Evolutionary conservation across 768 basidiomycete genomes (phyloP).

Genomic region (Lactarius sp.): DNA sequence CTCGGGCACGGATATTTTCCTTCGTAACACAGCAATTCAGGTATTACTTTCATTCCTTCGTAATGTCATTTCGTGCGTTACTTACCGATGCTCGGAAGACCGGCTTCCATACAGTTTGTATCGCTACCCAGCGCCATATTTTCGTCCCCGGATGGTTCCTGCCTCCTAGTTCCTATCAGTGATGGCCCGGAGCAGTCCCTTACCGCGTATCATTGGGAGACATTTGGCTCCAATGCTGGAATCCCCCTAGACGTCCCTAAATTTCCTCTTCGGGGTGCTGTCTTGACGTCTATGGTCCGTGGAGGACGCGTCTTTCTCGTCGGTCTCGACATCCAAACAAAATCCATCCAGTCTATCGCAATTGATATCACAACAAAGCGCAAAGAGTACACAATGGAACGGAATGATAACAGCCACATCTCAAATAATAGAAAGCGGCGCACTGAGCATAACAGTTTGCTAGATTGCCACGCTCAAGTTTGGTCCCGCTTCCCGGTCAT

Average conservation of each 20-base stretch:
- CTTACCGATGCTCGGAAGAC: slow-evolving; percentile 32
- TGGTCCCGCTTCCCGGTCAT: neutral
- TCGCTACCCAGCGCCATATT: slow-evolving; percentile 34
- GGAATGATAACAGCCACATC: slow-evolving; percentile 33
- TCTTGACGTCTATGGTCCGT: slow-evolving; percentile 41
- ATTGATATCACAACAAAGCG: slow-evolving; percentile 50
- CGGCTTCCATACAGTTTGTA: slow-evolving; percentile 40
- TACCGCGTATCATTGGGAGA: slow-evolving; percentile 49
- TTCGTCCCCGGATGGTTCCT: slow-evolving; percentile 53
- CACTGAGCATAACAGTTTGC: slow-evolving; percentile 39
- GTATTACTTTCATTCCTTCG: slow-evolving; percentile 24
- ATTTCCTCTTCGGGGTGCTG: slow-evolving; percentile 26
- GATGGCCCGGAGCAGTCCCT: slow-evolving; percentile 27
- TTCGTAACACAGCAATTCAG: slow-evolving; percentile 49
- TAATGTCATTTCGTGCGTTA: too few species aligned
- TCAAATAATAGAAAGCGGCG: slow-evolving; percentile 19
- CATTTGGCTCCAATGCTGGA: slow-evolving; percentile 49
- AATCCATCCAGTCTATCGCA: slow-evolving; percentile 39
- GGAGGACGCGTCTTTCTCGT: slow-evolving; percentile 36
- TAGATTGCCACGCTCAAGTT: neutral
- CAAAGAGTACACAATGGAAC: slow-evolving; percentile 53
- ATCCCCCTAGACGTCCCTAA: slow-evolving; percentile 35
- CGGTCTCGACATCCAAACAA: slow-evolving; percentile 34
- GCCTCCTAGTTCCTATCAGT: slow-evolving; percentile 36
- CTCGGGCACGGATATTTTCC: slow-evolving; percentile 47